phyloP scores from a whole-genome alignment of 2,329 filamentous ascomycete genomes.

The Colletotrichum tanaceti region DNA sequence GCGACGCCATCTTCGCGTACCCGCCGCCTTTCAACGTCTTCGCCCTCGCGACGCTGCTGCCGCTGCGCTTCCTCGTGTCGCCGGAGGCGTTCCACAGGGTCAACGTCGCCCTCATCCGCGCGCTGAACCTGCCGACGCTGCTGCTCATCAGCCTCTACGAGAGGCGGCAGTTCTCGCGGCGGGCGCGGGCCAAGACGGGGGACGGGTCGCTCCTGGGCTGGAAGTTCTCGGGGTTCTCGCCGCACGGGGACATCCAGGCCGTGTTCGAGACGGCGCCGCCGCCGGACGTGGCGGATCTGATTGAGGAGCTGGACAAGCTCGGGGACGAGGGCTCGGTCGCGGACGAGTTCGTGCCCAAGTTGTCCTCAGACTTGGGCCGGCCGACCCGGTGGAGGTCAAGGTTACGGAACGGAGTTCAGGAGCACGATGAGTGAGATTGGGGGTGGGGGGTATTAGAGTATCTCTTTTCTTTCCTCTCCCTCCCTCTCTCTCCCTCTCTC shows the following conservation, averaged over 20 bases:
- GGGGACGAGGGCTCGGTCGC: conserved; percentile 18
- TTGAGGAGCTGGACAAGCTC: conserved; percentile 42
- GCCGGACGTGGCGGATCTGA: conserved; percentile 50
- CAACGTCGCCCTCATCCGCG: conserved; percentile 73
- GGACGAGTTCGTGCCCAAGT: conserved; percentile 6
- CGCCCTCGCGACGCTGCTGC: conserved; percentile 71
- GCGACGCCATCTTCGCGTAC: conserved; percentile 76
- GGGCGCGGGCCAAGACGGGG: conserved; percentile 48
- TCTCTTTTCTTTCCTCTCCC: too few species aligned
- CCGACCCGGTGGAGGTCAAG: conserved; percentile 16
- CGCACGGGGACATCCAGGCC: conserved; percentile 69
- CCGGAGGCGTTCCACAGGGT: conserved; percentile 77
- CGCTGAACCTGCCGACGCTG: conserved; percentile 72
- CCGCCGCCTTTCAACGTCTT: conserved; percentile 77
- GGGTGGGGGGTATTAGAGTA: background rate
- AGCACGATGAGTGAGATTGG: conserved; percentile 20
- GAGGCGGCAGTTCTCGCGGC: conserved; percentile 62
- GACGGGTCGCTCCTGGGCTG: conserved; percentile 33
- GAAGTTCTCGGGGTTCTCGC: conserved; percentile 53
- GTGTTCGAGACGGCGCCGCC: conserved; percentile 72
- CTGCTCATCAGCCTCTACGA: conserved; percentile 72
- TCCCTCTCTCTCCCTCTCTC: too few species aligned
- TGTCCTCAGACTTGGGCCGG: conserved; percentile 6
- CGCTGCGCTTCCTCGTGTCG: conserved; percentile 71
- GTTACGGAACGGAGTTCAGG: conserved; percentile 14